Conservation (phyloP, 257 asterid genomes). For the Leonotis leonurus region DNA sequence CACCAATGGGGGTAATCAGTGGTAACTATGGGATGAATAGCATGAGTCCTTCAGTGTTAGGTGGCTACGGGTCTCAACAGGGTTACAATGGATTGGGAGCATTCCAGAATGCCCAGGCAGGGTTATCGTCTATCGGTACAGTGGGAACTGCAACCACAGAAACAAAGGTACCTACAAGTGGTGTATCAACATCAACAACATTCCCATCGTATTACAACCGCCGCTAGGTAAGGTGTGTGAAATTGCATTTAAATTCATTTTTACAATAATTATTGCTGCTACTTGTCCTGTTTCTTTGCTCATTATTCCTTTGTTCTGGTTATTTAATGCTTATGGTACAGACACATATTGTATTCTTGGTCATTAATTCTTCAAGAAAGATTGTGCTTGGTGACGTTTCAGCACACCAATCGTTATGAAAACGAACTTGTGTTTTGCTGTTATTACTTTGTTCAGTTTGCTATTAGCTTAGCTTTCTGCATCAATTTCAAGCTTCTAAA, state of each 20-base stretch:
- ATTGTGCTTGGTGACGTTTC: not conserved
- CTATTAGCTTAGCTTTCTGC: not conserved
- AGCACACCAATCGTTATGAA: not conserved
- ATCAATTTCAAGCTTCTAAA: not conserved
- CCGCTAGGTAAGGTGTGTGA: slow-evolving; percentile 36
- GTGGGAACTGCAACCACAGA: slow-evolving; percentile 25
- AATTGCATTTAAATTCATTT: not conserved
- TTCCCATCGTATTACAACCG: slow-evolving; percentile 36
- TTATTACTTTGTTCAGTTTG: not conserved
- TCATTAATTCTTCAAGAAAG: not conserved
- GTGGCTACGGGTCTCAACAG: slow-evolving; percentile 49
- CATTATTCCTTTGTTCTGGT: not conserved
- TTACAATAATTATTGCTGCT: not conserved
- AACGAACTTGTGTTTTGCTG: not conserved
- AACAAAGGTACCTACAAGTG: slow-evolving; percentile 29
- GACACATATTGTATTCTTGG: not conserved
- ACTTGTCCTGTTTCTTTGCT: not conserved
- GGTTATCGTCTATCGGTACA: slow-evolving; percentile 32
- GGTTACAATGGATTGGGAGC: slow-evolving; percentile 50
- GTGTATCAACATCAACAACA: slow-evolving; percentile 22
- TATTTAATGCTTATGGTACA: not conserved
- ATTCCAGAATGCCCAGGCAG: slow-evolving; percentile 33
- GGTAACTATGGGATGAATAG: slow-evolving; percentile 43
- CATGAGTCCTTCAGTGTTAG: slow-evolving; percentile 36
- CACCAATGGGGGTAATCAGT: slow-evolving; percentile 28